These are phyloP conservation scores for Zostera marina DNA, from an alignment of 116 monocot genomes.

Conservation along the genomic window DNA sequence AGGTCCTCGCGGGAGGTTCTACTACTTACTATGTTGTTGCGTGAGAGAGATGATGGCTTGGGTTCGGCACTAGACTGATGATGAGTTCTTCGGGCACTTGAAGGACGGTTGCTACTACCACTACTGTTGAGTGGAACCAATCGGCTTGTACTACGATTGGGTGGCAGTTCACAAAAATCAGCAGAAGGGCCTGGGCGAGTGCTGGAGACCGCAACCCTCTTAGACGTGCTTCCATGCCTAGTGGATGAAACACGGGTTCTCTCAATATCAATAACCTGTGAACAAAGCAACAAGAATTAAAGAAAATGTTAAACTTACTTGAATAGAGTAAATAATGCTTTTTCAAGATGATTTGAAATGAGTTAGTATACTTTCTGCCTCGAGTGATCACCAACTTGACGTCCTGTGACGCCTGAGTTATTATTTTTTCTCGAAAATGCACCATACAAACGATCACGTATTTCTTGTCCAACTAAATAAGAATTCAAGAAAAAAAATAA, in stretches of 20 bases:
- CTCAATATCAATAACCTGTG: slow-evolving; percentile 9
- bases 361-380: slow-evolving; percentile 19
- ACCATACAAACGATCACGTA: slow-evolving; percentile 59
- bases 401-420: slow-evolving; percentile 25
- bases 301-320: neutral
- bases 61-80: slow-evolving; percentile 4
- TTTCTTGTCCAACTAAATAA: slow-evolving; percentile 52
- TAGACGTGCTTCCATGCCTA: slow-evolving; percentile 38
- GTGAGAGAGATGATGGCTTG: slow-evolving; percentile 26
- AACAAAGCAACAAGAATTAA: neutral
- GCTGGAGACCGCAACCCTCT: slow-evolving; percentile 33
- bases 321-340: slow-evolving; percentile 18
- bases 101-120: slow-evolving; percentile 19
- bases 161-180: slow-evolving; percentile 22
- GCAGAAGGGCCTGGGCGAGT: slow-evolving; percentile 33
- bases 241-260: slow-evolving; percentile 29
- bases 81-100: slow-evolving; percentile 25
- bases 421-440: slow-evolving; percentile 65
- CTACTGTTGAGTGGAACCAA: slow-evolving; percentile 20
- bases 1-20: slow-evolving; percentile 22
- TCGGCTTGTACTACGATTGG: slow-evolving; percentile 23
- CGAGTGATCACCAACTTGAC: slow-evolving; percentile 22
- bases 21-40: slow-evolving; percentile 6
- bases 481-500: neutral
- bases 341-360: slow-evolving; percentile 12